These are phyloP conservation scores for Lignosus rhinocerotis DNA, from an alignment of 1,284 basidiomycete species.

Conservation along the genomic window DNA sequence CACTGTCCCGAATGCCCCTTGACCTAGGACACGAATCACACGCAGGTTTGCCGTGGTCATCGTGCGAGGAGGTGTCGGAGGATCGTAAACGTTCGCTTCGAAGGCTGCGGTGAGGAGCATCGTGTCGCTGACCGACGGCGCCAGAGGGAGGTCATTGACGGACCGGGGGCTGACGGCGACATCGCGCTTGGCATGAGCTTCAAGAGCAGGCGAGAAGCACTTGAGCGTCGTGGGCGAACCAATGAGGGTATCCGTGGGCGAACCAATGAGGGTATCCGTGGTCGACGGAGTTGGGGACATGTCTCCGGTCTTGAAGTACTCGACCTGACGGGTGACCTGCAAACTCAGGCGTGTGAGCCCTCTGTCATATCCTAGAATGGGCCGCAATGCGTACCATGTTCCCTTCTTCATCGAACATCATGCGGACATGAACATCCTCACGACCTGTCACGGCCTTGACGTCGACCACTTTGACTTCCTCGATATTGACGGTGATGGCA, in stretches of 20 bases:
- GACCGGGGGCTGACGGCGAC: neutral
- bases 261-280: conserved; percentile 9
- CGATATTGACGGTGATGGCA: neutral
- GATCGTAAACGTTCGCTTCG: neutral
- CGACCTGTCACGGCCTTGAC: neutral
- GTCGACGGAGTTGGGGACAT: neutral
- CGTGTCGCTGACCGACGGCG: neutral
- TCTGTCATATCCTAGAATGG: neutral
- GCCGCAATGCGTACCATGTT: conserved; percentile 2
- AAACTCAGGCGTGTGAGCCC: neutral
- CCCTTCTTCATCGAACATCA: conserved; percentile 3
- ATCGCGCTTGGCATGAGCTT: neutral
- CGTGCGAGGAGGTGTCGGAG: neutral
- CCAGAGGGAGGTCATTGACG: neutral
- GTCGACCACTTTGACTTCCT: neutral
- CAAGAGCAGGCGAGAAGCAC: neutral
- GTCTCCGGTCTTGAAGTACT: neutral
- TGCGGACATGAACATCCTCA: conserved; percentile 2
- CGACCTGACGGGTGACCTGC: neutral
- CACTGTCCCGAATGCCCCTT: conserved; percentile 28
- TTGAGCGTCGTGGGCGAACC: neutral
- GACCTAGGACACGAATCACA: conserved; percentile 23
- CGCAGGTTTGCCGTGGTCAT: conserved; percentile 19
- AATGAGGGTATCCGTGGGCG: conserved; percentile 7
- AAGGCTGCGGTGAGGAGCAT: neutral